Evolutionary conservation across 192 early-diverging fungal species (phyloP), one percentile per base, ranked within the genome.

Genomic region (Coemansia sp.): DNA sequence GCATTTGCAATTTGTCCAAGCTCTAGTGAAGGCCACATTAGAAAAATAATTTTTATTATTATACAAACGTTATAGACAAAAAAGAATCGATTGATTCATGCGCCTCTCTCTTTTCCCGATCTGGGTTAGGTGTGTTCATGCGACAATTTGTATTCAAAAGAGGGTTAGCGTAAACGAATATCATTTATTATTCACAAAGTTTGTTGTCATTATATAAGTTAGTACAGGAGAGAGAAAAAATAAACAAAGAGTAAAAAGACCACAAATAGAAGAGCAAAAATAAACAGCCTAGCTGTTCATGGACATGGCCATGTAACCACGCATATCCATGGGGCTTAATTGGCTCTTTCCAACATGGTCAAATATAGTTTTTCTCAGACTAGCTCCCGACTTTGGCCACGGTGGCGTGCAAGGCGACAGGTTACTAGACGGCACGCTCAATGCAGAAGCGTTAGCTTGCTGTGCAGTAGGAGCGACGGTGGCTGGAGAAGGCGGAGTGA

Each of bases 271-370:
- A 33, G 59, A 28, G 23, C 11, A 30, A 53, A 8, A 35, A 14
- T 4, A 30, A 53, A 1, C 21, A 14, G 23, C 35, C 19, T 58
- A 80, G 73, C 69, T 80, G 68, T 55, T 76, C 78, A 80, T 80
- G 13, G 73, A 69, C 17, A 73, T 67, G 21, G 70, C 79, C 79
- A 81, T 73, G 65, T 76, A 81, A 8, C 79, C 79, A 46, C 79
- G 70, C 43, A 81, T 63, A 23, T 81, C 79, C 74, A 81, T 76
- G 5, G 79, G 74, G 47, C 79, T 81, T 63, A 81, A 57, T 55
- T 73, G 70, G 38, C 40, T 68, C 65, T 81, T 63, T 49, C 79
- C 79, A 40, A 81, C 73, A 23, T 81, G 79, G 40, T 81, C 79
- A 63, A 81, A 81, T 32, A 81, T 76, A 6, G 79, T 81, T 42